Percentiles rank a stretch among this genome's conserved stretches.
Conservation (phyloP, 2,329 filamentous ascomycete species). For the Epicoccum sorghinum region DNA sequence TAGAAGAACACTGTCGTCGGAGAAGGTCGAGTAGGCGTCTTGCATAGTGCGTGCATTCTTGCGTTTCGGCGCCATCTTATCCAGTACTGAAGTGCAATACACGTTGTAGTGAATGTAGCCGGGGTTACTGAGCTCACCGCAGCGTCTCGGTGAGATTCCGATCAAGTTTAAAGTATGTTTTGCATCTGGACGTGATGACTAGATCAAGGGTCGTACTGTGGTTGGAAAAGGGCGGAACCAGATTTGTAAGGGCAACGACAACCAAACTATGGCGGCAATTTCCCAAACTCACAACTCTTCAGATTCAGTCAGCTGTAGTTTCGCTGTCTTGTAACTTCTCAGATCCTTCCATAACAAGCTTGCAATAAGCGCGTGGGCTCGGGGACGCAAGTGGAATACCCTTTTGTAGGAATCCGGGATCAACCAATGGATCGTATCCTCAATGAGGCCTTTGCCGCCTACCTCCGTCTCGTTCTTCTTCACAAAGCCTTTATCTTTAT, state of each 20-base stretch:
- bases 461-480: conserved; percentile 20
- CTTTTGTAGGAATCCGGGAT: conserved; percentile 40
- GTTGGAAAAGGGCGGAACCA: neutral
- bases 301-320: neutral
- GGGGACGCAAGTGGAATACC: conserved; percentile 38
- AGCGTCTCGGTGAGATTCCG: too few species aligned
- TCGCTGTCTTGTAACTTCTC: neutral
- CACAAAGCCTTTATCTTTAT: conserved; percentile 31
- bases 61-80: neutral
- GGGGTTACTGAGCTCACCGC: too few species aligned
- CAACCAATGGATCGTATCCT: conserved; percentile 36
- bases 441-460: conserved; percentile 20
- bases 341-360: conserved; percentile 29
- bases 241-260: neutral
- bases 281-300: conserved; percentile 8
- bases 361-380: conserved; percentile 34
- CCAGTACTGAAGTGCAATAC: too few species aligned
- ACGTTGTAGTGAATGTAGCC: too few species aligned
- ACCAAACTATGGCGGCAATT: neutral
- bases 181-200: too few species aligned
- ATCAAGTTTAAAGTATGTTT: too few species aligned
- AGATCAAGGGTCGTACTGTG: too few species aligned
- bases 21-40: neutral
- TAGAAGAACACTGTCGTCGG: conserved; percentile 27
- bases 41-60: neutral